A percentile compares a stretch with the other conserved stretches of the same genome.
Conservation (phyloP, 441 rosid species). For the Arabidopsis hybrid region DNA sequence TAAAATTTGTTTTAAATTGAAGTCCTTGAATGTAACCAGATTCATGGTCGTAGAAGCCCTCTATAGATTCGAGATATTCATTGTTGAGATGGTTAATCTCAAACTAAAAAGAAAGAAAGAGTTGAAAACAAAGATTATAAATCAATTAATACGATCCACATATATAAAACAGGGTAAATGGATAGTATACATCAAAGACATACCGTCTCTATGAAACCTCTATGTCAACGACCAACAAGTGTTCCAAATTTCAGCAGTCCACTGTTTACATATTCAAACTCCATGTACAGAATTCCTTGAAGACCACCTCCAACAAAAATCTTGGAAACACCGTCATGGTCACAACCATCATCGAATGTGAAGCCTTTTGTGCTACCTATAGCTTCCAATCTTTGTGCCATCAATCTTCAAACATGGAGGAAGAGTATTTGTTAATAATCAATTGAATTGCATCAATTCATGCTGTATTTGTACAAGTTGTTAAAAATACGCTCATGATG, state of each 20-base stretch:
- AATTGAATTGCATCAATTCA: not conserved
- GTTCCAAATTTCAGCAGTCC: conserved; percentile 32
- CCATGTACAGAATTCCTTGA: conserved; percentile 34
- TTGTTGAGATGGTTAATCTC: conserved; percentile 10
- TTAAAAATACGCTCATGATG: not conserved
- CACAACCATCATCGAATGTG: conserved; percentile 39
- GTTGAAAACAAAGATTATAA: not conserved
- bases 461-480: not conserved
- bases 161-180: not conserved
- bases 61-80: conserved; percentile 18
- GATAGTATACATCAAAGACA: not conserved
- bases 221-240: conserved; percentile 30
- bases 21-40: conserved; percentile 13
- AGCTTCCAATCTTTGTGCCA: conserved; percentile 32
- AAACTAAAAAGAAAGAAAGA: not conserved
- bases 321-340: conserved; percentile 23
- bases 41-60: conserved; percentile 6
- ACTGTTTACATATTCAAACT: conserved; percentile 35
- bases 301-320: conserved; percentile 36
- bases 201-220: conserved; percentile 33
- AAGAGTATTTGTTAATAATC: not conserved
- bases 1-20: conserved; percentile 12
- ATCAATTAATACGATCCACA: not conserved
- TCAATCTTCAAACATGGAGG: conserved; percentile 20
- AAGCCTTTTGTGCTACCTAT: conserved; percentile 33